These are phyloP conservation scores for Aschersonia sp. DNA, from an alignment of 2,329 filamentous ascomycete genomes.

Conservation along the genomic window DNA sequence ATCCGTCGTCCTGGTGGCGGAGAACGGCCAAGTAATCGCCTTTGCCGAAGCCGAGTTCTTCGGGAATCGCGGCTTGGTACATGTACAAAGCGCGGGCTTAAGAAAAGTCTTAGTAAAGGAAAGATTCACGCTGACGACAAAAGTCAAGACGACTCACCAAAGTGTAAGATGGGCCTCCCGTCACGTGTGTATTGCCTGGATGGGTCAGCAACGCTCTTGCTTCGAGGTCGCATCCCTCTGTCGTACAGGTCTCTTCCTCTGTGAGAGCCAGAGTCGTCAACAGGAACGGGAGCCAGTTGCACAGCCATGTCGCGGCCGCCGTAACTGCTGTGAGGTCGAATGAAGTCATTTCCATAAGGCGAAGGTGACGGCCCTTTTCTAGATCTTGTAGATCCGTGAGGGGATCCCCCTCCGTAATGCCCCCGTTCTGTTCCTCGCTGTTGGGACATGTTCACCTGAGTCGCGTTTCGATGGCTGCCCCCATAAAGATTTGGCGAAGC, in stretches of 20 bases:
- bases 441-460: conserved; percentile 24
- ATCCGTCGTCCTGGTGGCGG: conserved; percentile 89
- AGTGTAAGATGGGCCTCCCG: conserved; percentile 79
- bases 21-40: conserved; percentile 83
- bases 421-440: conserved; percentile 33
- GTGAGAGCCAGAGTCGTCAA: conserved; percentile 45
- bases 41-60: conserved; percentile 86
- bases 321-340: conserved; percentile 37
- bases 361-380: conserved; percentile 32
- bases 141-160: conserved; percentile 51
- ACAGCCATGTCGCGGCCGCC: conserved; percentile 47
- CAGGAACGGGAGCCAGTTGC: conserved; percentile 44
- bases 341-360: conserved; percentile 27
- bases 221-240: conserved; percentile 41
- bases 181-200: conserved; percentile 74
- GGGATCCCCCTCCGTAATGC: conserved; percentile 35
- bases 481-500: conserved; percentile 52
- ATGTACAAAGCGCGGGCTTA: conserved; percentile 84
- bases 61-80: conserved; percentile 88
- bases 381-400: conserved; percentile 28
- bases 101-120: too few relatives aligned
- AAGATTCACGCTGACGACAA: too few relatives aligned
- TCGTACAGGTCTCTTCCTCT: conserved; percentile 40
- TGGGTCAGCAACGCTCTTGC: conserved; percentile 75
- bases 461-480: conserved; percentile 20